Evolutionary conservation across 2,329 filamentous ascomycete species (phyloP), one percentile per base, ranked within the genome.

Genomic region (Exophiala oligosperma): DNA sequence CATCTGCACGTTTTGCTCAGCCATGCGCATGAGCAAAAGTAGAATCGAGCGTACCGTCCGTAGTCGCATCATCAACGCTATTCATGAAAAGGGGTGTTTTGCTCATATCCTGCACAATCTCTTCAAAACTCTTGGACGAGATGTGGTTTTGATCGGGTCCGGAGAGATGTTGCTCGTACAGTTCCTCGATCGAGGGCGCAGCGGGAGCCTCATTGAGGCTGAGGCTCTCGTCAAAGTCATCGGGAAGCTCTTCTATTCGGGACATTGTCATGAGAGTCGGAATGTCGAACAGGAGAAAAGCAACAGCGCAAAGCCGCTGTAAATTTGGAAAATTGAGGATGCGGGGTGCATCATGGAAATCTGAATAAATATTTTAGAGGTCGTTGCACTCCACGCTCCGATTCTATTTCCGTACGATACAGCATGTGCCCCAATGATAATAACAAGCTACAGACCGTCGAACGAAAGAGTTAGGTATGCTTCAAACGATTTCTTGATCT

Each of bases 61-160:
- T 81, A 53, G 80, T 81, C 11, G 81, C 81, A 59, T 84, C 81
- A 58, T 84, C 90, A 35, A 97, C 81, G 66, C 90, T 87, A 29
- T 92, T 97, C 94, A 99, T 99, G 80, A 99, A 99, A 38, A 99
- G 82, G 5, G 94, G 94, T 49, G 83, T 81, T 64, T 85, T 84
- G 69, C 88, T 89, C 75, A 90, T 79, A 67, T 88, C 83, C 48
- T 79, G 76, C 41, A 87, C 69, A 37, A 90, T 75, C 64, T 89
- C 84, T 49, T 87, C 83, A 44, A 68, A 66, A 46, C 57, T 64
- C 49, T 65, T 66, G 58, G 60, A 55, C 6, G 58, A 58, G 41
- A 63, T 55, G 11, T 54, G 57, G 26, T 60, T 61, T 56, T 72
- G 69, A 55, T 71, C 67, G 43, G 76, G 74, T 12, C 44, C 57